Conservation (phyloP, 192 early-diverging fungal species). For the Backusella mclennaniae region DNA sequence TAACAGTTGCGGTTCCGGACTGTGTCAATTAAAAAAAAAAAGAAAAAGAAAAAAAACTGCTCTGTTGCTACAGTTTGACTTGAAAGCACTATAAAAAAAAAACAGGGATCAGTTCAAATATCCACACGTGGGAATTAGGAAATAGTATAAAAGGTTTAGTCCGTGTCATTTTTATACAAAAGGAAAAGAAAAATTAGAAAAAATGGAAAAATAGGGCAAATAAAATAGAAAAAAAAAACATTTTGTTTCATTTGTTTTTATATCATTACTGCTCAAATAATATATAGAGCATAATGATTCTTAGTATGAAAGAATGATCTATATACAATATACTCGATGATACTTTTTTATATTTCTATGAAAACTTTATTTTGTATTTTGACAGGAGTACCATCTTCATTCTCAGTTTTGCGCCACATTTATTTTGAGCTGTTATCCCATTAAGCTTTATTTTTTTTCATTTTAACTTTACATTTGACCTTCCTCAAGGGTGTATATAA, state of each 20-base stretch:
- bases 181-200: neutral
- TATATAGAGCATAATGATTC: neutral
- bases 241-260: neutral
- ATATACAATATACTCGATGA: neutral
- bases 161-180: neutral
- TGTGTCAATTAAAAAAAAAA: neutral
- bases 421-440: neutral
- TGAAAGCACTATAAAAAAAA: neutral
- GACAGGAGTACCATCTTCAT: neutral
- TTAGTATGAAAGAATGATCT: neutral
- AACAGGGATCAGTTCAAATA: neutral
- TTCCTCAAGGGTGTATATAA: neutral
- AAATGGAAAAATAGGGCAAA: neutral
- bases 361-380: neutral
- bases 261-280: neutral
- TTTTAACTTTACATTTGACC: neutral
- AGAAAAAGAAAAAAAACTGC: neutral
- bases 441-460: neutral
- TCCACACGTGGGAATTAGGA: neutral
- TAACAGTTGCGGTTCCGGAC: neutral
- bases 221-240: neutral
- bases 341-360: neutral
- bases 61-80: neutral
- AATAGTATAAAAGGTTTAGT: neutral
- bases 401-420: neutral